Evolutionary conservation across 176 grass and related monocot genomes (phyloP).

Genomic region (Avena sativa): DNA sequence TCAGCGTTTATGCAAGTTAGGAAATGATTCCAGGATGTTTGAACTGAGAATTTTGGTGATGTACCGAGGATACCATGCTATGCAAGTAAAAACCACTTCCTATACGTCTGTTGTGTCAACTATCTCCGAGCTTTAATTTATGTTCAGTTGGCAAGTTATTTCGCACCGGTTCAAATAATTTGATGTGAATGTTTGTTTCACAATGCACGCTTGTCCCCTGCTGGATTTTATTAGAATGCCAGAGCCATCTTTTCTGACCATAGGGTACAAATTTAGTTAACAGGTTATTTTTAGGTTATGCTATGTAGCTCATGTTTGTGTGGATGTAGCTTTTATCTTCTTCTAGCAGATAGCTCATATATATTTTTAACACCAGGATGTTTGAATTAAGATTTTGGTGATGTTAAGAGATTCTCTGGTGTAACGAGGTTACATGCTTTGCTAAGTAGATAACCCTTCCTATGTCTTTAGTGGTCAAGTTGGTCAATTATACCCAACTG

Average conservation of each 20-base stretch:
- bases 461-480: not conserved
- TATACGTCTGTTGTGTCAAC: not conserved
- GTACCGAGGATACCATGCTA: conserved; percentile 42
- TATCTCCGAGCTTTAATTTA: not conserved
- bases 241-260: not conserved
- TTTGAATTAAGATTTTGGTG: not conserved
- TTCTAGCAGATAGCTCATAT: too few relatives aligned
- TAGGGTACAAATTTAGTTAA: not conserved
- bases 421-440: not conserved
- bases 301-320: not conserved
- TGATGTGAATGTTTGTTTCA: not conserved
- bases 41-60: conserved; percentile 44
- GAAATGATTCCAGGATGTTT: conserved; percentile 50
- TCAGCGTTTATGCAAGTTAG: conserved; percentile 52
- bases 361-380: not conserved
- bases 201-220: not conserved
- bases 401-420: not conserved
- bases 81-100: conserved; percentile 39
- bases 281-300: not conserved
- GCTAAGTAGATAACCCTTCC: conserved; percentile 39
- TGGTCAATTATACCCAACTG: too few relatives aligned
- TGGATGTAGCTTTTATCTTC: not conserved
- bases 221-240: not conserved
- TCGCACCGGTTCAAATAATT: too few relatives aligned
- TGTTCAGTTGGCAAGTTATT: not conserved